phyloP scores from a whole-genome alignment of 2,329 filamentous ascomycete genomes.

The Parastagonospora avenae region DNA sequence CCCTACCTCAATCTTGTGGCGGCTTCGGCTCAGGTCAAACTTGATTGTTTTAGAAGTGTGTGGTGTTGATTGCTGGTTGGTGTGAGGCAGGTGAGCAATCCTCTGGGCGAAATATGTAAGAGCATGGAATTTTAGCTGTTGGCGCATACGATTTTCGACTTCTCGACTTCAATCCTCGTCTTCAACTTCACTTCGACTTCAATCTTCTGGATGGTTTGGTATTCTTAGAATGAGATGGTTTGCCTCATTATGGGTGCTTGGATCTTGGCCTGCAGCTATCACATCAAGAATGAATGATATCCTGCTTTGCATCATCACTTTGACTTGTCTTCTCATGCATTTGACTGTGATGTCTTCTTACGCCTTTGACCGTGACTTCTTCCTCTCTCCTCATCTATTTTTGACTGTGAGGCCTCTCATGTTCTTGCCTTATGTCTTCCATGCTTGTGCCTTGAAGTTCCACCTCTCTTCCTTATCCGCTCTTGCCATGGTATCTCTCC shows the following conservation, averaged over 20 bases:
- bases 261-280: not conserved
- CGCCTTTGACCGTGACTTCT: too few species aligned
- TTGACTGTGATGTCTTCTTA: not conserved
- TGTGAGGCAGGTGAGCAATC: not conserved
- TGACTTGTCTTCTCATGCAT: not conserved
- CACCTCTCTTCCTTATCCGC: not conserved
- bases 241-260: not conserved
- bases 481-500: not conserved
- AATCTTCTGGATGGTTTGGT: not conserved
- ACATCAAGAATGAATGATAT: not conserved
- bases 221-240: not conserved
- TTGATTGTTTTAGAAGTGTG: constrained; percentile 1
- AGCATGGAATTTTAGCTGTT: constrained; percentile 5
- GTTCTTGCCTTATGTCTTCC: not conserved
- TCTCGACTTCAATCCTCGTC: not conserved
- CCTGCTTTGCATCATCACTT: not conserved
- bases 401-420: not conserved
- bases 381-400: not conserved
- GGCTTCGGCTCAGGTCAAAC: constrained; percentile 7
- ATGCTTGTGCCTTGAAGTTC: not conserved
- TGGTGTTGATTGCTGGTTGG: not conserved
- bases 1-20: constrained; percentile 1
- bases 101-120: constrained; percentile 4
- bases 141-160: not conserved
- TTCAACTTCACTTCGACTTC: not conserved